Base-by-base conservation (phyloP, 177 flowering plant genomes). In the Telopea speciosissima region DNA sequence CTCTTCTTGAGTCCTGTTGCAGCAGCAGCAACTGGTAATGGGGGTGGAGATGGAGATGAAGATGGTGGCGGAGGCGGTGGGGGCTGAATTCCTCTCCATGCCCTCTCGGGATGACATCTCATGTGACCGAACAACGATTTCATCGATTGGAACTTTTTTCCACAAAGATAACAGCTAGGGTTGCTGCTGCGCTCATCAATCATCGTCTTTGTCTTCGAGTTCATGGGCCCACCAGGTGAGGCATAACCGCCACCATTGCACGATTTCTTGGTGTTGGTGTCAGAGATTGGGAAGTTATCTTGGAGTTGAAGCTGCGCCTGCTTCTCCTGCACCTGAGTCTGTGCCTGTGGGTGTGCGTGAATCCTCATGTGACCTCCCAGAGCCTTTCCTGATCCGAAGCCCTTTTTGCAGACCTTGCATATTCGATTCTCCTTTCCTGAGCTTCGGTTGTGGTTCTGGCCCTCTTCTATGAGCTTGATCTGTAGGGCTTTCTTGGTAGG, bases 121-220 rank as follows among this genome's bases (percentile, higher is more conserved):
- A 90, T 85, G 78, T 92, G 97, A 33, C 97, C 95, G 24, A 72
- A 86, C 82, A 92, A 62, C 2, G 90, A 78, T 71, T 92, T 92
- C 79, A 62, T 56, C 0, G 93, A 85, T 0, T 79, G 79, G 40
- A 92, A 90, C 21, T 13, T 52, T 79, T 79, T 91, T 3, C 67
- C 67, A 66, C 97, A 91, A 4, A 78, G 28, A 0, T 21, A 22
- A 73, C 94, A 90, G 7, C 22, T 61, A 11, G 70, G 54, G 9
- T 24, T 62, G 28, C 19, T 22, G 16, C 59, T 68, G 33, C n/a
- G n/a, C n/a, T n/a, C n/a, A n/a, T n/a, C n/a, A n/a, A n/a, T 36
- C 40, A 8, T 36, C 40, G 8, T 36, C 40, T 5, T 36, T 8
- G 40, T 36, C 40, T 2, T 28, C 31, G 31, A 28, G 31, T 67